Evolutionary conservation across 2,329 filamentous ascomycete species (phyloP), one percentile per base, ranked within the genome.

Genomic region (Fusarium bactridioides): DNA sequence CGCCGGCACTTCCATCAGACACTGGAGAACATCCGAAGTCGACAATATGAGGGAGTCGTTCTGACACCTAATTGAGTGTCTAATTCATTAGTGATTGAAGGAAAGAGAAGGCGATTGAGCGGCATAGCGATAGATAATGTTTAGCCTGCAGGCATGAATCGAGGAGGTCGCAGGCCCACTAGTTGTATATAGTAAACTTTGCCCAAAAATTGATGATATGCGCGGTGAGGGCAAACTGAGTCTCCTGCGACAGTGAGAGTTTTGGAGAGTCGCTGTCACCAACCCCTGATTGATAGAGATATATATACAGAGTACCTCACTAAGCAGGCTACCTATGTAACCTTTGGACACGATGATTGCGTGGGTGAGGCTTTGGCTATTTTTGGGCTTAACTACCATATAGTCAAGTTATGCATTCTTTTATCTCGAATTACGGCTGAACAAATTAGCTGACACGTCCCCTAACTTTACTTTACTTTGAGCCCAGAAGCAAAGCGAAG

Each of bases 1-100:
- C 93, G 92, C 81, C 94, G 94, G 79, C 96, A 99, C 83, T 99
- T 99, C 83, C 89, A 97, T 82, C 91, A 97, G 73, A 99, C 96
- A 10, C 85, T 99, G 77, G 95, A 98, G 70, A 97, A 98, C 79
- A 98, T 99, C 78, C 89, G 90, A 70, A 93, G 92, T 69, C 90
- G 97, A 79, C 94, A 97, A 77, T 98, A 97, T 78, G 96, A 98
- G 79, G 96, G 95, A 4, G 90, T 99, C 44, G 90, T 98, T 66
- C 89, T 94, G 61, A 89, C 92, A 61, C 87, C 87, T 18, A 88
- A 80, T 69, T 84, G 62, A 78, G 58, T 33, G 53, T 27, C 19
- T 55, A 50, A 47, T 45, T 54, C 29, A 50, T 21, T 37, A 7
- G 38, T 21, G 51, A 50, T 45, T 44, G 62, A 38, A 19, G 45